These are phyloP conservation scores for Actinomortierella wolfii DNA, from an alignment of 371 early-diverging fungal genomes.

Conservation along the genomic window DNA sequence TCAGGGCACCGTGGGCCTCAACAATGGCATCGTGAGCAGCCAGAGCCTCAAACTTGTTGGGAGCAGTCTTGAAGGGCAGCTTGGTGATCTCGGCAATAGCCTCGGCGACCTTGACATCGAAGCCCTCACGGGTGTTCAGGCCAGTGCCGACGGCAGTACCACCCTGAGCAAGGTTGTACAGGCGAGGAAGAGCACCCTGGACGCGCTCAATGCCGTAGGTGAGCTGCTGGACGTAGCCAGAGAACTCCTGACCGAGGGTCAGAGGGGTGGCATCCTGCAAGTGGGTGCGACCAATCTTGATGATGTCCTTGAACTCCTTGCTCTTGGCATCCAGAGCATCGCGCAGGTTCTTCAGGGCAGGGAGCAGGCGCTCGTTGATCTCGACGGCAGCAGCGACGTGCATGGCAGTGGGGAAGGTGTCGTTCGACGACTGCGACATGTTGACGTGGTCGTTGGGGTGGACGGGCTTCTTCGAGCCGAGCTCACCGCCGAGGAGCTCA, in stretches of 20 bases:
- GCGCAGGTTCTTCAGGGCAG: constrained; percentile 77
- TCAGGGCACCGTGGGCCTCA: constrained; percentile 92
- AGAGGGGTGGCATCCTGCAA: constrained; percentile 95
- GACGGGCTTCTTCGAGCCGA: constrained; percentile 90
- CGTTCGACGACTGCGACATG: constrained; percentile 96
- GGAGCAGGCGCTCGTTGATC: constrained; percentile 77
- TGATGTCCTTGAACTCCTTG: constrained; percentile 80
- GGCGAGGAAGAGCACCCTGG: constrained; percentile 74
- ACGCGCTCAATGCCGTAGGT: constrained; percentile 86
- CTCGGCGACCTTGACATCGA: constrained; percentile 84
- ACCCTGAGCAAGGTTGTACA: constrained; percentile 92
- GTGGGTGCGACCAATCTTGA: constrained; percentile 97
- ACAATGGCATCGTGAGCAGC: constrained; percentile 97
- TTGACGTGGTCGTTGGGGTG: constrained; percentile 99
- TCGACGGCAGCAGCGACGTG: constrained; percentile 90
- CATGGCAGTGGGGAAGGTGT: constrained; percentile 99
- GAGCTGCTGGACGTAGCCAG: constrained; percentile 91
- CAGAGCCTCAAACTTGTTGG: constrained; percentile 98
- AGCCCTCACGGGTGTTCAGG: constrained; percentile 89
- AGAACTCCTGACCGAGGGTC: constrained; percentile 97
- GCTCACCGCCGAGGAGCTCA: constrained; percentile 88
- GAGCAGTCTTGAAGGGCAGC: constrained; percentile 88
- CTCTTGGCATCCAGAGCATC: constrained; percentile 77
- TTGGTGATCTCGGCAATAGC: constrained; percentile 81
- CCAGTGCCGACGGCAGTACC: constrained; percentile 98